These are phyloP conservation scores for Entomortierella lignicola DNA, from an alignment of 192 early-diverging fungal genomes.

Conservation along the genomic window DNA sequence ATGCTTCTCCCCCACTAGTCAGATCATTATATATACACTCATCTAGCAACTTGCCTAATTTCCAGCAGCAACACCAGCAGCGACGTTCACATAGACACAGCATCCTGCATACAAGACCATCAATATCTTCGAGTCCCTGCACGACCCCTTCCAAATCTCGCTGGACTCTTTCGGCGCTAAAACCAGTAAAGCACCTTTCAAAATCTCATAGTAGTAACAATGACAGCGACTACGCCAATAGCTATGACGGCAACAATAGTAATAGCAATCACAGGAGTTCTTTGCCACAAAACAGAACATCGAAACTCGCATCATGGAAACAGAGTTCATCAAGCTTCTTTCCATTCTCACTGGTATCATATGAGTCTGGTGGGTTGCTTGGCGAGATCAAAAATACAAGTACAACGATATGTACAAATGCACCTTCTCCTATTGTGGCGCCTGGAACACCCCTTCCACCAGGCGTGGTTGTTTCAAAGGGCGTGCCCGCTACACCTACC, in stretches of 20 bases:
- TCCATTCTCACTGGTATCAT: constrained; percentile 36
- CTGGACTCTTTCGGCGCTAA: constrained; percentile 3
- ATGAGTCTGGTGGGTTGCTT: constrained; percentile 36
- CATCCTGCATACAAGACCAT: constrained; percentile 4
- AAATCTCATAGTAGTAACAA: neutral
- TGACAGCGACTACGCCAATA: neutral
- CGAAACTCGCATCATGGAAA: constrained; percentile 20
- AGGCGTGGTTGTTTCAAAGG: constrained; percentile 24
- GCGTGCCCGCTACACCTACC: constrained; percentile 7
- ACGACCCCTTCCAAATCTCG: constrained; percentile 10
- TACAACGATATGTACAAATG: constrained; percentile 23
- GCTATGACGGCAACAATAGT: neutral
- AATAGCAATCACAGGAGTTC: constrained; percentile 3
- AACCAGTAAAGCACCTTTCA: constrained; percentile 1
- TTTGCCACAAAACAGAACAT: neutral
- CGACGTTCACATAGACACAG: neutral
- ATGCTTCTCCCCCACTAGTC: neutral
- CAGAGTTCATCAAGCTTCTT: constrained; percentile 27
- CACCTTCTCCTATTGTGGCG: constrained; percentile 13
- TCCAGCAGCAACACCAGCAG: neutral
- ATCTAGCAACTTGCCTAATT: neutral
- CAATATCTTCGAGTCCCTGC: neutral
- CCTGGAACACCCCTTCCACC: constrained; percentile 32
- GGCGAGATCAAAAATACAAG: constrained; percentile 33
- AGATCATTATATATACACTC: neutral